Conservation (phyloP, 2,329 filamentous ascomycete genomes). For the Penicillium sp. region DNA sequence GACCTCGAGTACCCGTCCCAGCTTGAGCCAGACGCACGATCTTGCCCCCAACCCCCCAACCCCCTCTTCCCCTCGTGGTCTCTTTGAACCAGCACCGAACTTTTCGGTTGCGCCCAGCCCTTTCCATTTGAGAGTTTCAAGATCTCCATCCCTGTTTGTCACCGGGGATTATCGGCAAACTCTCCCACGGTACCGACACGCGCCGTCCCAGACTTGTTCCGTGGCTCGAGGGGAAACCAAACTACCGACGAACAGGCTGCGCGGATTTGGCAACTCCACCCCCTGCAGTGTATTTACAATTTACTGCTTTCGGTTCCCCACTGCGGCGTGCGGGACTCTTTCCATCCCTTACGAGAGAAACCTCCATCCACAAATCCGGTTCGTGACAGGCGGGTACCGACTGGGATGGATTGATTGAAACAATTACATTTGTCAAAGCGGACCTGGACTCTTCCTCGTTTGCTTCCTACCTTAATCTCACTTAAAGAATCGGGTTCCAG, state of each 20-base stretch:
- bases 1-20: not conserved
- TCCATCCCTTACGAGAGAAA: constrained; percentile 17
- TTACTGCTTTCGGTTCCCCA: constrained; percentile 33
- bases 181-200: constrained; percentile 18
- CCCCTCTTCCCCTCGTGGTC: constrained; percentile 1
- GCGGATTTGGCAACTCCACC: constrained; percentile 10
- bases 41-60: not conserved
- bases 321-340: constrained; percentile 14
- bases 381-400: constrained; percentile 9
- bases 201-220: constrained; percentile 14
- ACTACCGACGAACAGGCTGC: constrained; percentile 4
- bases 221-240: constrained; percentile 14
- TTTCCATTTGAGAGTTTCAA: not conserved
- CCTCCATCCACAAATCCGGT: not conserved
- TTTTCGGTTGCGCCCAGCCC: not conserved
- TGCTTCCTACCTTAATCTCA: constrained; percentile 1
- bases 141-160: not conserved
- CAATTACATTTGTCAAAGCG: constrained; percentile 5
- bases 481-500: constrained; percentile 28
- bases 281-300: constrained; percentile 33
- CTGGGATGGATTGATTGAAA: constrained; percentile 34
- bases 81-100: not conserved
- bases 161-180: not conserved
- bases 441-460: constrained; percentile 15
- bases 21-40: not conserved